These are phyloP conservation scores for Coemansia erecta DNA, from an alignment of 192 early-diverging fungal genomes.

Conservation along the genomic window DNA sequence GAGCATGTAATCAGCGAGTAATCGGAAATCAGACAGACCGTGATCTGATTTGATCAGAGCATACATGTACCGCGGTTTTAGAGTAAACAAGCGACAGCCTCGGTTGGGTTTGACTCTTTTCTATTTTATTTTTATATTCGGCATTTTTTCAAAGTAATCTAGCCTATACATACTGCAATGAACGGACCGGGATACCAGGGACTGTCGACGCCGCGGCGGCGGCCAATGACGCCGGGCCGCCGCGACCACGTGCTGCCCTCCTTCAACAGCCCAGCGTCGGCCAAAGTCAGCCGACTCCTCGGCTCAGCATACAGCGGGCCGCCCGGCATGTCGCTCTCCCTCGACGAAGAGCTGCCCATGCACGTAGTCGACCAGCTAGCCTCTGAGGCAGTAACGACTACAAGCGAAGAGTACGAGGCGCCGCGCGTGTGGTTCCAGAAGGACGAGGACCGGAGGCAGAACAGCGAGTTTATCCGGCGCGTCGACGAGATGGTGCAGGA, in stretches of 20 bases:
- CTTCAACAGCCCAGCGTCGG: slow-evolving; percentile 47
- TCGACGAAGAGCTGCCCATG: slow-evolving; percentile 29
- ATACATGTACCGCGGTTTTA: no score
- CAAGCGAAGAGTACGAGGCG: slow-evolving; percentile 47
- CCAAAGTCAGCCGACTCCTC: slow-evolving; percentile 33
- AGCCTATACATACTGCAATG: slow-evolving; percentile 11
- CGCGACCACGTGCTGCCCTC: slow-evolving; percentile 43
- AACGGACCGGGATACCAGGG: slow-evolving; percentile 32
- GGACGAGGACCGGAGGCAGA: slow-evolving; percentile 43
- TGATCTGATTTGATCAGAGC: no score
- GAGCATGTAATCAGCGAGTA: no score
- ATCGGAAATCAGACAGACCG: no score
- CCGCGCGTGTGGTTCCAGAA: slow-evolving; percentile 52
- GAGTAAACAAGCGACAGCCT: no score
- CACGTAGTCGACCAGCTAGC: slow-evolving; percentile 29
- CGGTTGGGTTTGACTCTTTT: neutral
- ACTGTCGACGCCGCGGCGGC: slow-evolving; percentile 40
- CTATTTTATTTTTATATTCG: neutral
- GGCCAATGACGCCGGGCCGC: slow-evolving; percentile 44
- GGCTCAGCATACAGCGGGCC: slow-evolving; percentile 26
- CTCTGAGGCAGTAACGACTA: slow-evolving; percentile 16
- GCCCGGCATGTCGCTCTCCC: neutral
- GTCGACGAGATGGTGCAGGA: slow-evolving; percentile 51
- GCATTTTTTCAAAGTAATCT: no score
- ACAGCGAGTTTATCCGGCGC: slow-evolving; percentile 35